These are phyloP conservation scores for Colletotrichum sp. DNA, from an alignment of 2,329 filamentous ascomycete genomes.

Conservation along the genomic window DNA sequence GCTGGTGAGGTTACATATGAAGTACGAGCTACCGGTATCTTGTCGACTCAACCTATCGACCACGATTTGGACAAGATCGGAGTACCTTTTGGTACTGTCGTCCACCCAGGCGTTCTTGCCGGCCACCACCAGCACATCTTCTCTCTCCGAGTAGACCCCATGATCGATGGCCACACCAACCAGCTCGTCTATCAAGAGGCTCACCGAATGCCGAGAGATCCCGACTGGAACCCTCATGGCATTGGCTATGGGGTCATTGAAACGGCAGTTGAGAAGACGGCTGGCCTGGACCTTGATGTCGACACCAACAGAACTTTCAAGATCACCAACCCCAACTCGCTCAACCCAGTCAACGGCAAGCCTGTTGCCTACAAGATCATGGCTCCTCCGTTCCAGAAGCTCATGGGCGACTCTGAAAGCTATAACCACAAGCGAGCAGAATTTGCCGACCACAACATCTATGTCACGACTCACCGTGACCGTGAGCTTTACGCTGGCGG, in stretches of 20 bases:
- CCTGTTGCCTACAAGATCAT: conserved; percentile 22
- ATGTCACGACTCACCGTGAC: conserved; percentile 16
- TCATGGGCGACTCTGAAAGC: conserved; percentile 16
- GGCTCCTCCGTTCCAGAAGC: conserved; percentile 12
- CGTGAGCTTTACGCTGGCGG: conserved; percentile 16
- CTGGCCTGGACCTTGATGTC: background rate
- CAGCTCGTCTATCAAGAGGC: conserved; percentile 55
- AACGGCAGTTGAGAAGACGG: conserved; percentile 7
- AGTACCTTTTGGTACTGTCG: conserved; percentile 62
- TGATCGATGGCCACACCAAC: conserved; percentile 61
- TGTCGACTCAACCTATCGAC: conserved; percentile 56
- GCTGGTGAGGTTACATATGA: conserved; percentile 66
- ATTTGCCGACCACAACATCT: conserved; percentile 18
- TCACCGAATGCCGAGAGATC: conserved; percentile 9
- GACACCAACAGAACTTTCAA: conserved; percentile 15
- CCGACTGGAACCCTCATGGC: conserved; percentile 15
- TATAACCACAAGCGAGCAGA: conserved; percentile 17
- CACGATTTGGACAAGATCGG: conserved; percentile 57
- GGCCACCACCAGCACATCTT: conserved; percentile 78
- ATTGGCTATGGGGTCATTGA: conserved; percentile 13
- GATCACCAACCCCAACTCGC: conserved; percentile 18
- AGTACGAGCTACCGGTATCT: conserved; percentile 69
- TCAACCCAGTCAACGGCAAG: conserved; percentile 18
- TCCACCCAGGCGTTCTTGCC: conserved; percentile 56
- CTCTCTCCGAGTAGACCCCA: conserved; percentile 67